Evolutionary conservation across 768 basidiomycete genomes (phyloP), one percentile per base, ranked within the genome.

Genomic region (Rhodosporidiobolus sp.): DNA sequence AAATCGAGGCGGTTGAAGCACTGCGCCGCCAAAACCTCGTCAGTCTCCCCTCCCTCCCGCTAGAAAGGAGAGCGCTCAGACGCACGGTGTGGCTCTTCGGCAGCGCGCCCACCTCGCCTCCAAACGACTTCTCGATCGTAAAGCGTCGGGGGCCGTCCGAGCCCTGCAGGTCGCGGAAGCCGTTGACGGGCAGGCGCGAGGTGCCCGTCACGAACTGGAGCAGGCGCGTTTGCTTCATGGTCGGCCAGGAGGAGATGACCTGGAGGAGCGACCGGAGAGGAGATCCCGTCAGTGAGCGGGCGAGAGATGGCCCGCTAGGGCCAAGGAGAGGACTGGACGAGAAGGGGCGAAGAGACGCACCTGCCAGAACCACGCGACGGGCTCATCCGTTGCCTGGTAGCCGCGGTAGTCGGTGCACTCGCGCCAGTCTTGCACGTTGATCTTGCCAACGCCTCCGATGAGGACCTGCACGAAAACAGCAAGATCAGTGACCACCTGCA

Each of bases 391-490:
- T 82, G 91, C 90, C 1, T n/a, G 49, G 79, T 94, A 95, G 24
- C 93, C 95, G 74, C 95, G 88, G 82, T 98, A 98, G 80, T 98
- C 96, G 49, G 96, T 99, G 83, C 94, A 94, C 83, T 95, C 96
- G 79, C 89, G 90, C 96, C 96, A 67, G 53, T 67, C 68, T 0
- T 48, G 26, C 24, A 98, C 93, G 79, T 99, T 94, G 78, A 98
- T 96, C 83, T 98, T 95, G 50, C 94, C 96, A 91, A 98, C 95
- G 77, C 96, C 96, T 78, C 96, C 96, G 75, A 99, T 98, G 66
- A 99, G 85, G 62, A 98, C 83, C 83, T 83, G 68, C 17, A 5
- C 3, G 19, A 14, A n/a, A n/a, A 11, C 38, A 14, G 38, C 38
- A 14, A 1, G 52, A 7, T 24, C 34, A 52, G 38, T 14, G 8